Evolutionary conservation across 2,329 filamentous ascomycete genomes (phyloP), one percentile per base, ranked within the genome.

Genomic region (Xylogone sp.): DNA sequence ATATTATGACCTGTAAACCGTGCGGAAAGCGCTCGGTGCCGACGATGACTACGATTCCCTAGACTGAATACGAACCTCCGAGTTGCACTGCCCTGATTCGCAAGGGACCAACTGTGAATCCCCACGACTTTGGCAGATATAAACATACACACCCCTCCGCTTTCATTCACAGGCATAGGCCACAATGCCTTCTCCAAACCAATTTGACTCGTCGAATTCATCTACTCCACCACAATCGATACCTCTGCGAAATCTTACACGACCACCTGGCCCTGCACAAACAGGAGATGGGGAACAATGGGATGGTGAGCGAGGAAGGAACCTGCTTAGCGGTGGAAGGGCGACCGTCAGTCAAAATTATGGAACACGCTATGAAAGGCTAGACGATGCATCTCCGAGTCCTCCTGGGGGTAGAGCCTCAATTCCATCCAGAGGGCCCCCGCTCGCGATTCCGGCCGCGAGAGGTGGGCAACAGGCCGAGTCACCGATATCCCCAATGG

Each of bases 191-290:
- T 74, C 74, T 60, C 70, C 73, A 63, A 73, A 74, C 59, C 68
- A 72, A 47, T 69, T 74, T 53, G 69, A 73, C 52, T 53, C 56
- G 29, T 48, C 56, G 55, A 71, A 73, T 58, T 69, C 71, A 56
- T 73, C 77, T 22, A 69, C 71, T 44, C 66, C 69, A 52, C 72
- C 75, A 53, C 79, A 80, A 62, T 85, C 86, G 56, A 92, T 94
- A 71, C 87, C 87, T 53, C 74, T 93, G 53, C 84, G 84, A 68
- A 81, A 86, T 60, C 73, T 88, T 21, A 53, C 60, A 58, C 68
- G 60, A 12, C 64, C 65, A 46, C 62, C 65, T n/a, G 64, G 65
- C 54, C 59, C 59, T 13, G 54, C 51, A 21, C 59, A 63, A 44
- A 22, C 59, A 42, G 59, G 51, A 49, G 58, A 62, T 56, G 62